Evolutionary conservation across 768 basidiomycete genomes (phyloP), one percentile per base, ranked within the genome.

Genomic region (Ephemerocybe angulata): DNA sequence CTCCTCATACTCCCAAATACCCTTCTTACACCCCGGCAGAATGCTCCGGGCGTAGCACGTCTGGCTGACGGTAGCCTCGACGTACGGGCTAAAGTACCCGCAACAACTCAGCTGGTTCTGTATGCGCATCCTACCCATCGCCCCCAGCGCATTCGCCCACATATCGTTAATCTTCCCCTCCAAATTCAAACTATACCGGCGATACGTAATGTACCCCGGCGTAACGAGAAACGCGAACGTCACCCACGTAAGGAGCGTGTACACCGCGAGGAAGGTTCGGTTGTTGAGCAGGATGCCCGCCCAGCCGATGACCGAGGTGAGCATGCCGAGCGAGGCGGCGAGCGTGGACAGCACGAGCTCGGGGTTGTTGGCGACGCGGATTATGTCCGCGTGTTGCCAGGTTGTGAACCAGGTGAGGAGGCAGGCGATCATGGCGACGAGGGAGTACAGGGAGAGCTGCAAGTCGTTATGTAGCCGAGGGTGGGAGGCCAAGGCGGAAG

Each of bases 221-320:
- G 82, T 72, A 64, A 89, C 80, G 63, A 92, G 77, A 56, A 90
- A 71, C 1, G 76, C 86, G 62, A 93, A 86, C 52, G 80, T 81
- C 64, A 87, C 66, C 90, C 90, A 93, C 51, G 86, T 79, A 43
- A 87, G 65, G 69, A 90, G 86, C 62, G 88, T 77, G 73, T 90
- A 92, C 56, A 83, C 68, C 21, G 89, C 87, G 58, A 92, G 83
- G 80, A 93, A 90, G 52, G 81, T 72, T 50, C 91, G 88, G 68
- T 91, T 90, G 79, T 93, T 93, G 63, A 91, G 82, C 29, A 93
- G 75, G 66, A 92, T 84, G 28, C 90, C 90, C 24, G 89, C 80
- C 82, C 85, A 91, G 52, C 90, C 91, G 58, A 91, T 72, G 57
- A 89, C 61, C 33, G 87, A 80, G 30, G 89, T 87, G 58, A 89